Conservation (phyloP, 306 rosid species). For the Fagus sylvatica region DNA sequence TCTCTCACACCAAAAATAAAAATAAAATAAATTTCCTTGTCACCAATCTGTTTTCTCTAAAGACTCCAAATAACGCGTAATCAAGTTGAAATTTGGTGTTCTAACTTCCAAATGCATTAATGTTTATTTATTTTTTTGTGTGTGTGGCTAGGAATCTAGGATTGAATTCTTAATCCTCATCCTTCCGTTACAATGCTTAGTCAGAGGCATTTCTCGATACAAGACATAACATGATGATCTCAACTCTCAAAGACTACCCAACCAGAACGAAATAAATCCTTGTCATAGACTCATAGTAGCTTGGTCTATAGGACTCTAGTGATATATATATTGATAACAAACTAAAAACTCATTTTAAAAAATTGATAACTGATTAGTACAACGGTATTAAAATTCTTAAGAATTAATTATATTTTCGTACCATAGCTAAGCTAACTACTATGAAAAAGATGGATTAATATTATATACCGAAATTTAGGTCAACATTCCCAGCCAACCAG, state of each 20-base stretch:
- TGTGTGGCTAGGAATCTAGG: too few relatives aligned
- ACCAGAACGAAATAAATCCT: background rate
- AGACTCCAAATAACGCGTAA: background rate
- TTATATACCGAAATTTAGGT: background rate
- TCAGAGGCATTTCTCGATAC: slow-evolving; percentile 2
- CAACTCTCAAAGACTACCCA: background rate
- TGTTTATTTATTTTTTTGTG: too few relatives aligned
- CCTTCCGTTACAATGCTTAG: background rate
- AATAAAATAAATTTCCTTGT: too few relatives aligned
- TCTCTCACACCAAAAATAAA: too few relatives aligned
- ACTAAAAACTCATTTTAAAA: too few relatives aligned
- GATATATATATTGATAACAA: too few relatives aligned
- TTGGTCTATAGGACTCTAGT: background rate
- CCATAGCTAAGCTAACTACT: background rate
- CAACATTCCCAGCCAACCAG: background rate
- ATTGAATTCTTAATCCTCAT: background rate
- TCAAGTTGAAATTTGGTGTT: slow-evolving; percentile 9
- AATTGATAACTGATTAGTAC: too few relatives aligned
- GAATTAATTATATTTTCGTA: too few relatives aligned
- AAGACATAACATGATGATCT: slow-evolving; percentile 7
- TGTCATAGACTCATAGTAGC: background rate
- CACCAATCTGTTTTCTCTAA: background rate
- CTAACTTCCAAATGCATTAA: background rate
- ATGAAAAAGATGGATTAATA: background rate
- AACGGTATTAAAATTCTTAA: too few relatives aligned